Base-by-base conservation (phyloP, 2,329 filamentous ascomycete genomes). In the Conoideocrella luteorostrata region DNA sequence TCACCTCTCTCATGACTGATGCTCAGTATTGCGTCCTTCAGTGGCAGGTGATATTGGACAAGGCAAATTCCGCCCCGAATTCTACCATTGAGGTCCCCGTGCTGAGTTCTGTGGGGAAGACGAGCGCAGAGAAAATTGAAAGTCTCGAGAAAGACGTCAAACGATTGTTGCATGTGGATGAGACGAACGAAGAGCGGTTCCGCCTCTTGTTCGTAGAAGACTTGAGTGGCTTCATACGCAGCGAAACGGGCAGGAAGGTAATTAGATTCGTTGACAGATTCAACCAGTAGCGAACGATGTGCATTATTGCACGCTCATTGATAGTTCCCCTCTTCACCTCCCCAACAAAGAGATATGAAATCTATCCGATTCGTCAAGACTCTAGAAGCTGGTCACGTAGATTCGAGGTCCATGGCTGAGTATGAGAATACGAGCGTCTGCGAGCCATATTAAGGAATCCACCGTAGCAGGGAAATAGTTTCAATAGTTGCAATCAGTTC, bases 11-110 rank as follows among this genome's bases (percentile, higher is more conserved):
- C 0, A 52, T 65, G 39, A 49, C 48, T 1, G 50, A 56, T 1
- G 33, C 46, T 0, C 44, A 55, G 2, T 58, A 46, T 4, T 60
- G 60, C 0, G 42, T 71, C 3, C 41, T 72, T 0, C 63, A 72
- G 30, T 72, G 67, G 65, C 68, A 72, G 45, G 50, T 70, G 1
- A 58, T 71, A 3, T 35, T 69, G 4, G 50, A 56, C 11, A 56
- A 52, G 41, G 41, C 60, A 32, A 50, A 58, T 12, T 52, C 49
- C 2, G 52, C 55, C 0, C 15, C 50, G 40, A 60, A 62, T 7
- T 41, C 48, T 2, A 50, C 37, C 0, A 44, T 55, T 0, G 51
- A 67, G 48, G 28, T 56, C 7, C 43, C 59, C 6, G 21, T 67
- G 43, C 43, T 68, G 12, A 35, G 52, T 33, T 44, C 54, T 3